phyloP scores from a whole-genome alignment of 495 filamentous ascomycete genomes.

The Diplogelasinospora grovesii region DNA sequence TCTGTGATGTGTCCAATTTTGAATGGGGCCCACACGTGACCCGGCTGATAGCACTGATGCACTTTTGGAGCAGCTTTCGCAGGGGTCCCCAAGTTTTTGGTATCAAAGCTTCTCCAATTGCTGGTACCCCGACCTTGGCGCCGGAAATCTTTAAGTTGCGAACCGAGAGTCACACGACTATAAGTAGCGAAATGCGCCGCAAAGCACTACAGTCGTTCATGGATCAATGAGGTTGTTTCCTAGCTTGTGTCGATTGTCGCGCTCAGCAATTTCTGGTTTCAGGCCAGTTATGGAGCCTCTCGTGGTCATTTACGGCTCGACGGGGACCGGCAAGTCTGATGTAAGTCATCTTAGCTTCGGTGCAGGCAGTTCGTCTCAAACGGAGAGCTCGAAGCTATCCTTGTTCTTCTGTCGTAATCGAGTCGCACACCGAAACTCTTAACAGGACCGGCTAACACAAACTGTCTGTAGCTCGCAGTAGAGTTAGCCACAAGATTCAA shows the following conservation, averaged over 20 bases:
- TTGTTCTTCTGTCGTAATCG: no score
- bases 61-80: no score
- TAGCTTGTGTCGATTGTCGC: background rate
- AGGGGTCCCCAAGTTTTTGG: background rate
- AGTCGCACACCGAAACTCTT: no score
- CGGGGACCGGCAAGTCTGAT: conserved; percentile 97
- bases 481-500: conserved; percentile 76
- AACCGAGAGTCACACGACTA: no score
- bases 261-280: background rate
- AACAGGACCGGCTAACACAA: no score
- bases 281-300: conserved; percentile 47
- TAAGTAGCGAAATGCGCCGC: no score
- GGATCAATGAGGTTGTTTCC: conserved; percentile 11
- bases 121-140: no score
- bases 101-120: conserved; percentile 4
- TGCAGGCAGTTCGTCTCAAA: no score
- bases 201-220: background rate
- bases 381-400: no score
- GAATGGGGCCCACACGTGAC: conserved; percentile 37
- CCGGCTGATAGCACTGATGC: no score
- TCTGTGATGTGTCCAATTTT: conserved; percentile 49
- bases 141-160: background rate
- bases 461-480: conserved; percentile 94
- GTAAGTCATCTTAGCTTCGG: conserved; percentile 44
- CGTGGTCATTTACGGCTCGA: conserved; percentile 82